A percentile compares a stretch with the other conserved stretches of the same genome.
Evolutionary conservation across 2,329 filamentous ascomycete genomes (phyloP).

Genomic region (Myriosclerotinia scirpicola): DNA sequence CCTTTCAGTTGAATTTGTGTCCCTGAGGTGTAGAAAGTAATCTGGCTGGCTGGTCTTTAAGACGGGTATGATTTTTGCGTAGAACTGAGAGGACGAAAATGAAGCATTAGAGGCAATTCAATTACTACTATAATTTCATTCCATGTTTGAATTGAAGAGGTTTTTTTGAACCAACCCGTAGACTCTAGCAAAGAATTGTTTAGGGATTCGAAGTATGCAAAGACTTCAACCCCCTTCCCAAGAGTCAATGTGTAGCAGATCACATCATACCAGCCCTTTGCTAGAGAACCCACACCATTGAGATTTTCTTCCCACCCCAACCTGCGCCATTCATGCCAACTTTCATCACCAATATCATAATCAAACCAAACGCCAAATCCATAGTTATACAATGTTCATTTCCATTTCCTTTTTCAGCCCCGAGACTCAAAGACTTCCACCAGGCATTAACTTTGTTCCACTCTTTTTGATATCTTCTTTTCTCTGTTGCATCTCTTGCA

Average conservation of each 20-base stretch:
- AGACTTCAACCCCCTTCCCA: background rate
- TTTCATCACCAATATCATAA: background rate
- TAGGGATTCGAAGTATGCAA: no score
- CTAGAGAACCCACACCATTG: background rate
- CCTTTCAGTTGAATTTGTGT: no score
- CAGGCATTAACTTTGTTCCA: conserved; percentile 30
- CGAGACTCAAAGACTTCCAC: conserved; percentile 33
- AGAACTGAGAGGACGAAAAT: no score
- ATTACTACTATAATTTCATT: no score
- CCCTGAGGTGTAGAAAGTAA: no score
- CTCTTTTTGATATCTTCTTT: conserved; percentile 46
- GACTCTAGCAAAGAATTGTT: background rate
- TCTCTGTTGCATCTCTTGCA: conserved; percentile 44
- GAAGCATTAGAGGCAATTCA: no score
- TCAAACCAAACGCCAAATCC: conserved; percentile 18
- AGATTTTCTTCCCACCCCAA: background rate
- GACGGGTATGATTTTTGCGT: no score
- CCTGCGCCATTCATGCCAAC: background rate
- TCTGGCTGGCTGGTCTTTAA: no score
- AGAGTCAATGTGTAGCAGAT: background rate
- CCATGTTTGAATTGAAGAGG: no score
- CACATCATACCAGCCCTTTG: background rate
- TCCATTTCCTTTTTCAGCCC: background rate
- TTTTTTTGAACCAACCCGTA: no score
- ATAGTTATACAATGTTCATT: background rate